Conservation (phyloP, 202 grass and related monocot genomes). For the Bolboschoenoplectus hybrid region DNA sequence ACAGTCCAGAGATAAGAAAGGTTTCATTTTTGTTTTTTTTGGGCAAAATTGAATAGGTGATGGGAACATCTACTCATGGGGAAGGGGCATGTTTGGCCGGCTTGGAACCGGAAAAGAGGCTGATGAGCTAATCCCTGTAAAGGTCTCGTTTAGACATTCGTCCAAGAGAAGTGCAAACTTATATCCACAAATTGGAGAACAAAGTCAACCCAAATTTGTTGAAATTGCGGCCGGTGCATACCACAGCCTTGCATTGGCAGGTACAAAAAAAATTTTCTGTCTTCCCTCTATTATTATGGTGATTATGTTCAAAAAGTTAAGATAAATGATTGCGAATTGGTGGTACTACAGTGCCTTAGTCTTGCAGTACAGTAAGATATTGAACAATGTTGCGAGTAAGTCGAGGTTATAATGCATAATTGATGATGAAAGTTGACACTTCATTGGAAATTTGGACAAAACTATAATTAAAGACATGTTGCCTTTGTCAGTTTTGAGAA, state of each 20-base stretch:
- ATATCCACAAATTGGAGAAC: conserved; percentile 25
- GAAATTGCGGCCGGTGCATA: conserved; percentile 73
- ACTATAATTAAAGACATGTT: not conserved
- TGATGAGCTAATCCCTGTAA: conserved; percentile 69
- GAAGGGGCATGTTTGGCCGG: conserved; percentile 78
- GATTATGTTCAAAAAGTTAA: not conserved
- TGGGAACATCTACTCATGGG: conserved; percentile 84
- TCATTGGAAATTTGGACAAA: not conserved
- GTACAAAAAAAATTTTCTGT: conserved; percentile 36
- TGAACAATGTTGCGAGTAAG: not conserved
- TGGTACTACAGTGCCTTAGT: not conserved
- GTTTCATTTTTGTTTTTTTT: conserved; percentile 1
- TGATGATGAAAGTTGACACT: not conserved
- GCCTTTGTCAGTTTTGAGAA: not conserved
- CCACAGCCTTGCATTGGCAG: conserved; percentile 82
- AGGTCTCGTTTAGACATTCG: conserved; percentile 43
- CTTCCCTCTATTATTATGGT: not conserved
- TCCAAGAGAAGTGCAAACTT: conserved; percentile 16
- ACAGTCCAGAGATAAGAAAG: not conserved
- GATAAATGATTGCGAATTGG: not conserved
- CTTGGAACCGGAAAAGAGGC: conserved; percentile 67
- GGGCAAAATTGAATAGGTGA: conserved; percentile 50
- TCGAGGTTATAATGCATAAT: not conserved
- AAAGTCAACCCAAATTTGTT: conserved; percentile 50
- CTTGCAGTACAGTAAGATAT: not conserved